phyloP scores from a whole-genome alignment of 345 rosid genomes.

The Triadica sebifera region DNA sequence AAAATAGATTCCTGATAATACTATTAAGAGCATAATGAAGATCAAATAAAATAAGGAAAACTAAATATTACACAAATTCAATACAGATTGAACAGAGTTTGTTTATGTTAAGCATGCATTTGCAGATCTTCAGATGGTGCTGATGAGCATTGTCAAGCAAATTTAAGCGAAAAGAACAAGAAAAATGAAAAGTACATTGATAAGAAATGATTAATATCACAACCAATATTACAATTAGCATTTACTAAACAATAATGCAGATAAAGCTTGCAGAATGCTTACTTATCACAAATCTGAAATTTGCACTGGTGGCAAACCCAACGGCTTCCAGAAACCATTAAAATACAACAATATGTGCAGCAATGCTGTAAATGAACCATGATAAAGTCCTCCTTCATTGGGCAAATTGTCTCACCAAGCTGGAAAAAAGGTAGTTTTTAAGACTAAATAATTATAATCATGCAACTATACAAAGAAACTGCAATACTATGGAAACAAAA shows the following conservation, averaged over 20 bases:
- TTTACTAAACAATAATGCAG: slow-evolving; percentile 10
- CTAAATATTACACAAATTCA: neutral
- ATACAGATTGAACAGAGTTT: neutral
- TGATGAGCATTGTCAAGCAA: neutral
- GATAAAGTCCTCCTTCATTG: slow-evolving; percentile 99
- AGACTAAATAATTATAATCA: slow-evolving; percentile 4
- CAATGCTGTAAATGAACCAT: slow-evolving; percentile 98
- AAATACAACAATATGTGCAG: slow-evolving; percentile 81
- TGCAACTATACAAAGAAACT: neutral
- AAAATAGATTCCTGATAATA: neutral
- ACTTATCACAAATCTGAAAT: slow-evolving; percentile 94
- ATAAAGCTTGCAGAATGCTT: slow-evolving; percentile 35
- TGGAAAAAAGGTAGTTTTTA: slow-evolving; percentile 26
- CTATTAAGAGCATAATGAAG: neutral
- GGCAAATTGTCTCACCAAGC: slow-evolving; percentile 98
- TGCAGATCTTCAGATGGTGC: neutral
- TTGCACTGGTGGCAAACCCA: slow-evolving; percentile 96
- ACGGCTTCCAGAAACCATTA: slow-evolving; percentile 87
- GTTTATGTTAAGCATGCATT: neutral
- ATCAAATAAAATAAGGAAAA: neutral
- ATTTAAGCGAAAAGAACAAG: neutral
- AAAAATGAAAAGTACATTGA: neutral
- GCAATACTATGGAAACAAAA: neutral
- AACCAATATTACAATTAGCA: neutral
- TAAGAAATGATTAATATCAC: neutral